Evolutionary conservation across 2,329 filamentous ascomycete genomes (phyloP), one percentile per base, ranked within the genome.

Genomic region (Periconia sp.): DNA sequence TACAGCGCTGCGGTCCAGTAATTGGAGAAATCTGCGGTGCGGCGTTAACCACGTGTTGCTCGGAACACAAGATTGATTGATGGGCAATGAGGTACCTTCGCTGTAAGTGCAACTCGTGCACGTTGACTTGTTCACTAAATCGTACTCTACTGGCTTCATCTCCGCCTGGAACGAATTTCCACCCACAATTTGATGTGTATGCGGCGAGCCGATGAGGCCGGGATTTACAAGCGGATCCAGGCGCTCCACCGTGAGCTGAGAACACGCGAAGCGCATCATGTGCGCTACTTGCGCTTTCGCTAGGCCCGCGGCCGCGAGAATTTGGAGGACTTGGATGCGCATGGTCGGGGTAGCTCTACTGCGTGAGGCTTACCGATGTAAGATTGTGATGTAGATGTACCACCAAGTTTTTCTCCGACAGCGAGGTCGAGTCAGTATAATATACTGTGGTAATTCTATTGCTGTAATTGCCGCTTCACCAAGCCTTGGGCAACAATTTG

Each of bases 1-100:
- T 70, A 70, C 3, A 70, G 54, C 1, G 65, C 60, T 18, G 66
- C 67, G 2, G 67, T 70, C 67, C 67, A 70, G 55, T 70, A 70
- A 37, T 69, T 67, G 41, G 56, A 57, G 42, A 50, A 50, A 27
- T 46, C 18, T 37, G 19, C 11, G 15, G 18, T 14, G 41, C 11
- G 10, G 14, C 17, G 41, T 47, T 13, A 27, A 33, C 15, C 10
- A 37, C 15, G 33, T 37, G 11, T 11, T 5, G 5, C 5, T 14
- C 10, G 15, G 15, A 37, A n/a, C 6, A 13, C 6, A 37, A 37
- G 11, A 37, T n/a, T n/a, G 14, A 33, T 33, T 14, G 31, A 14
- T 33, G 31, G 31, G 31, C 31, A 37, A 5, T 8, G 23, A 27
- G 23, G 10, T 30, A 41, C 33, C 54, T 41, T 68, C 63, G 20